A percentile compares a stretch with the other conserved stretches of the same genome.
These are phyloP conservation scores for Theileria sp. DNA, from an alignment of 169 alveolate species.

Conservation along the genomic window DNA sequence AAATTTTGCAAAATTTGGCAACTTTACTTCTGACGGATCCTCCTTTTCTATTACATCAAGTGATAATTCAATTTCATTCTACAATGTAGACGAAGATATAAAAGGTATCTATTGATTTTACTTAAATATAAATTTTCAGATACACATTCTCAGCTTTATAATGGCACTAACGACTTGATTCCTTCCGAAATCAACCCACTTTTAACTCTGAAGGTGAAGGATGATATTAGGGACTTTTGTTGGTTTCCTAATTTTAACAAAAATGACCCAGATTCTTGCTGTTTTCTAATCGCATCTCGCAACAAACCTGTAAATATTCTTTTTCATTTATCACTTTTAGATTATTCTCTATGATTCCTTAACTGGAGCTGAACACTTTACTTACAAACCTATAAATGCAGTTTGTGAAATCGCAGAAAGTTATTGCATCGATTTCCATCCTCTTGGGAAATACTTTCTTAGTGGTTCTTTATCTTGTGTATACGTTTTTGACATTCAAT, in stretches of 20 bases:
- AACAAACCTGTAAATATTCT: slow-evolving; percentile 50
- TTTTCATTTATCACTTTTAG: neutral
- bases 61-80: slow-evolving; percentile 14
- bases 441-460: slow-evolving; percentile 60
- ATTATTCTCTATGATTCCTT: slow-evolving; percentile 44
- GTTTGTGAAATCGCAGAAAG: slow-evolving; percentile 49
- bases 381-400: slow-evolving; percentile 51
- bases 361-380: slow-evolving; percentile 41
- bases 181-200: neutral
- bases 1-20: slow-evolving; percentile 6
- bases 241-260: slow-evolving; percentile 53
- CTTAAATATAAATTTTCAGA: neutral
- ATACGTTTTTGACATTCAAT: slow-evolving; percentile 60
- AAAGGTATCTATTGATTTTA: neutral
- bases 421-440: slow-evolving; percentile 59
- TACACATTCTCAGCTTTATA: neutral
- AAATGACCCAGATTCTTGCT: slow-evolving; percentile 51
- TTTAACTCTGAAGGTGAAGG: slow-evolving; percentile 12
- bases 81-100: slow-evolving; percentile 16
- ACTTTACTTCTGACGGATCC: slow-evolving; percentile 24
- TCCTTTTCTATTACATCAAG: slow-evolving; percentile 10
- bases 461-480: slow-evolving; percentile 34
- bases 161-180: neutral
- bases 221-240: slow-evolving; percentile 50
- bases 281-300: slow-evolving; percentile 41